Evolutionary conservation across 2,329 filamentous ascomycete species (phyloP).

Genomic region (Cephalotrichum gorgonifer): DNA sequence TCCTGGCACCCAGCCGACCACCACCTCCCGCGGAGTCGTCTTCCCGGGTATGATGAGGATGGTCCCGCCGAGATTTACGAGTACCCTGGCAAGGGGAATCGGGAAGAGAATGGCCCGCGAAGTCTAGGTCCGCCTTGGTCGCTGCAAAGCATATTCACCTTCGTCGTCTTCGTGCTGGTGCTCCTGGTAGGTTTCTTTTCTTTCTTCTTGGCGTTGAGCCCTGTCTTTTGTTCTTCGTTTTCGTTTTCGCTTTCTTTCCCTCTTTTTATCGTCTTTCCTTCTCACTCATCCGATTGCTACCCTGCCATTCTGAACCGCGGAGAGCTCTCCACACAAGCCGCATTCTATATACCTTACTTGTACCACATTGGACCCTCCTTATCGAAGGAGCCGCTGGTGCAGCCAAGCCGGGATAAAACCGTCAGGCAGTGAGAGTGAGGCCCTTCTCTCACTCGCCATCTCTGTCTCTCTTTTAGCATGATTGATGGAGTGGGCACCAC

Average conservation of each 20-base stretch:
- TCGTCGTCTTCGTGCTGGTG: not conserved
- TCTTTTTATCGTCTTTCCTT: not conserved
- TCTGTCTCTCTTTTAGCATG: no score
- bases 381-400: no score
- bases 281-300: not conserved
- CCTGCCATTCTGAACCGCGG: no score
- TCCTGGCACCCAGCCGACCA: not conserved
- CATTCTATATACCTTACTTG: no score
- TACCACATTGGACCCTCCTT: no score
- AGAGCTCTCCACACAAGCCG: no score
- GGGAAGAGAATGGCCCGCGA: not conserved
- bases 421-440: not conserved
- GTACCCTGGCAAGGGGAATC: not conserved
- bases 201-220: not conserved
- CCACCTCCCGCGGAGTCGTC: not conserved
- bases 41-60: not conserved
- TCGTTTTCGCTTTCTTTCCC: no score
- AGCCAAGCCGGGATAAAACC: no score
- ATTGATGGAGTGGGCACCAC: no score
- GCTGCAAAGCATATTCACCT: not conserved
- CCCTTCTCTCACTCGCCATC: not conserved
- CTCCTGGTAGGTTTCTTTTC: constrained; percentile 2
- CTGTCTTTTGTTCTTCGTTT: no score
- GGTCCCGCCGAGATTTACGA: not conserved
- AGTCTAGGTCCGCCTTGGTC: not conserved